Evolutionary conservation across 2,329 filamentous ascomycete species (phyloP), one percentile per base, ranked within the genome.

Genomic region (Ceratocystis cacaofunesta): DNA sequence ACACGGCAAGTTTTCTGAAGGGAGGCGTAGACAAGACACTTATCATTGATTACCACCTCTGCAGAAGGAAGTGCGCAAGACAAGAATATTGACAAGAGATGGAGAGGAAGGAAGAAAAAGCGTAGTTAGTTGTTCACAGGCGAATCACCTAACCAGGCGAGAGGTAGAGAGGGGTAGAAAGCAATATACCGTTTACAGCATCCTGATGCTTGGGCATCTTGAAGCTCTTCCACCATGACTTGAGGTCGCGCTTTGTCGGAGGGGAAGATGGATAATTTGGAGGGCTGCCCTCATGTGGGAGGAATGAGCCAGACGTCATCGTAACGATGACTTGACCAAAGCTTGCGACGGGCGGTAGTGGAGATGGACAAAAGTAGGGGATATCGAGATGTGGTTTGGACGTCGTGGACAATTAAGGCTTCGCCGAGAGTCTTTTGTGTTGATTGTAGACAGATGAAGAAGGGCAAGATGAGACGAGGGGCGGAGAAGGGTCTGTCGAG

Each of bases 141-240:
- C 5, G 6, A 19, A 19, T 15, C 19, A 2, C 58, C 28, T 46
- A 28, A 25, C 12, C 2, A 17, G 8, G 19, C 7, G 32, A 12
- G 32, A 44, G 12, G 41, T n/a, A 46, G n/a, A 62, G 22, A 63
- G n/a, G 19, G 46, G 46, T 8, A 61, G 52, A 50, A 48, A 61
- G 60, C 57, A 80, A 81, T 72, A 73, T 81, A 85, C 83, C 82
- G 72, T 79, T 76, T 62, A 77, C 71, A 69, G 85, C 82, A 65
- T 83, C 65, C n/a, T 64, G 62, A 44, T 67, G 65, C 28, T 67
- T 67, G 17, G 82, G 79, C 64, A 88, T 83, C 77, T 94, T 94
- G 78, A 99, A 97, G 71, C 87, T 86, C 76, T 91, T 96, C 94
- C 94, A 97, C 94, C 94, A 99, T 68, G 89, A 95, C 71, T 91